phyloP scores from a whole-genome alignment of 2,329 filamentous ascomycete genomes.

The Cucurbitaria berberidis region DNA sequence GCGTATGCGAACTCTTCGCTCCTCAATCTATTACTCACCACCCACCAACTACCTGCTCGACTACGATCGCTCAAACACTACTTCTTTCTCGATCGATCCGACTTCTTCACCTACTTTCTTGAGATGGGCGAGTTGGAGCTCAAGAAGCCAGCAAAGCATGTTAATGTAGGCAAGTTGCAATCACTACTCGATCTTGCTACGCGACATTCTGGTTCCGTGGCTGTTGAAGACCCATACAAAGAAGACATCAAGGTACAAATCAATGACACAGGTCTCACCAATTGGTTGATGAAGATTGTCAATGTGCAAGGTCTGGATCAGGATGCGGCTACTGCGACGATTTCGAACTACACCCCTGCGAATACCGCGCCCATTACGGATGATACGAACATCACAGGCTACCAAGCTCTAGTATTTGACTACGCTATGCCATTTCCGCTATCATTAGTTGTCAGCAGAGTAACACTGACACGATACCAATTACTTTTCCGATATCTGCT shows the following conservation, averaged over 20 bases:
- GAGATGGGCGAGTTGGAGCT: slow-evolving; percentile 89
- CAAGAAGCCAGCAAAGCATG: slow-evolving; percentile 83
- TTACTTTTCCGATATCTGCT: slow-evolving; percentile 93
- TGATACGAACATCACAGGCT: slow-evolving; percentile 86
- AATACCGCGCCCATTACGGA: slow-evolving; percentile 65
- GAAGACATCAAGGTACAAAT: slow-evolving; percentile 98
- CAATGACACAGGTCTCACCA: slow-evolving; percentile 92
- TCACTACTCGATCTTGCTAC: slow-evolving; percentile 94
- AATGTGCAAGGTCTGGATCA: slow-evolving; percentile 96
- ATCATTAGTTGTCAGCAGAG: slow-evolving; percentile 91
- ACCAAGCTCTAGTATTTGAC: slow-evolving; percentile 91
- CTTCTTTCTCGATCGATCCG: slow-evolving; percentile 96
- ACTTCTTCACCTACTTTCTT: slow-evolving; percentile 98
- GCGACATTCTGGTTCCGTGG: slow-evolving; percentile 93
- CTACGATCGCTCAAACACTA: slow-evolving; percentile 95
- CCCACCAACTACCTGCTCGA: slow-evolving; percentile 85
- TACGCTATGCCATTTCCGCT: slow-evolving; percentile 94
- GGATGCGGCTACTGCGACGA: slow-evolving; percentile 66
- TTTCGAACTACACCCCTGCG: slow-evolving; percentile 74
- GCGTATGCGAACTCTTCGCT: slow-evolving; percentile 94
- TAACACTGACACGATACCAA: slow-evolving; percentile 96
- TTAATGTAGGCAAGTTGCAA: slow-evolving; percentile 93
- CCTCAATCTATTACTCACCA: slow-evolving; percentile 87
- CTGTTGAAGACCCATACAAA: slow-evolving; percentile 94
- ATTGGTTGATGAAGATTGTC: slow-evolving; percentile 93